A percentile compares a stretch with the other conserved stretches of the same genome.
phyloP scores from a whole-genome alignment of 495 filamentous ascomycete genomes.

The Corynascus novoguineensis region DNA sequence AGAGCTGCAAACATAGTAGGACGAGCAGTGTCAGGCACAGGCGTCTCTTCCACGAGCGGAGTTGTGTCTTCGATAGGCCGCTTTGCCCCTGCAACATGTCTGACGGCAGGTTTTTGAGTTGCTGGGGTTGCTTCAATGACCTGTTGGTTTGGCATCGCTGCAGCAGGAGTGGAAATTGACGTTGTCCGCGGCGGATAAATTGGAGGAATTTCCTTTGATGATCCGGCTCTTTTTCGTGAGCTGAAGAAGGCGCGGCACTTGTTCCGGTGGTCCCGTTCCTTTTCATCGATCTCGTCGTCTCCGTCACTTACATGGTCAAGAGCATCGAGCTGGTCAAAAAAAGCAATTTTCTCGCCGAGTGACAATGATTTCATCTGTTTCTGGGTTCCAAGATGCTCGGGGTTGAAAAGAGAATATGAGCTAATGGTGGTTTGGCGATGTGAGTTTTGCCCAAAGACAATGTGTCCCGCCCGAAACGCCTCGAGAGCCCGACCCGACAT shows the following conservation, averaged over 20 bases:
- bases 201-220: not conserved
- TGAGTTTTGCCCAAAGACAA: not conserved
- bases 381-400: not conserved
- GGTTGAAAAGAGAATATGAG: not conserved
- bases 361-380: slow-evolving; percentile 17
- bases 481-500: not conserved
- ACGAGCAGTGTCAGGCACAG: slow-evolving; percentile 15
- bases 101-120: not conserved
- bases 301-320: slow-evolving; percentile 18
- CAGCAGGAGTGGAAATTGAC: slow-evolving; percentile 18
- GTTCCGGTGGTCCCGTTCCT: slow-evolving; percentile 22
- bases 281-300: slow-evolving; percentile 20
- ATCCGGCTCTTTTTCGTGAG: slow-evolving; percentile 7
- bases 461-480: not conserved
- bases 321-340: slow-evolving; percentile 26
- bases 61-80: not conserved
- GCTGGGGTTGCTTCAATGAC: slow-evolving; percentile 25
- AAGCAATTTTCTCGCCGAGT: slow-evolving; percentile 25
- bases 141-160: not conserved
- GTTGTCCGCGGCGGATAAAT: slow-evolving; percentile 9
- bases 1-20: slow-evolving; percentile 12
- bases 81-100: not conserved
- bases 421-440: not conserved
- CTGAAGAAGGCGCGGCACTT: slow-evolving; percentile 23
- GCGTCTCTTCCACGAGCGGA: slow-evolving; percentile 25